Percentiles rank a stretch among this genome's conserved stretches.
Conservation (phyloP, 2,329 filamentous ascomycete species). For the Ceratocystis variospora region DNA sequence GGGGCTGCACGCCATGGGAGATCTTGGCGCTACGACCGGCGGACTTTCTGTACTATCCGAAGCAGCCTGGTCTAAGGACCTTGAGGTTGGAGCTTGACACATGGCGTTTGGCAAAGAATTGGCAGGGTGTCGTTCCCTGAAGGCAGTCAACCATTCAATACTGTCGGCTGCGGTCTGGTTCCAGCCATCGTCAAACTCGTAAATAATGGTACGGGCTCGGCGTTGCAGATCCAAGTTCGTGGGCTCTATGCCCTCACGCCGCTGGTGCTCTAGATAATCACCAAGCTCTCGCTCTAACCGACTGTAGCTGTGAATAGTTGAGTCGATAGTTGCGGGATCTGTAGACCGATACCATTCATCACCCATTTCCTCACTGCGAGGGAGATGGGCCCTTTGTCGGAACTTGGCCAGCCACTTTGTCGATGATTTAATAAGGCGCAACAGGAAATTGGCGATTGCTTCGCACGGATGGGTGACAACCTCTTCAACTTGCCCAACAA, state of each 20-base stretch:
- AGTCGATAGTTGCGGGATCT: constrained; percentile 43
- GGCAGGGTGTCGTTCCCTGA: constrained; percentile 34
- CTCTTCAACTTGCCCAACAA: constrained; percentile 44
- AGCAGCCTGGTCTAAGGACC: background rate
- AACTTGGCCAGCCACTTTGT: constrained; percentile 44
- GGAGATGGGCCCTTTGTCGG: constrained; percentile 42
- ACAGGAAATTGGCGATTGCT: constrained; percentile 40
- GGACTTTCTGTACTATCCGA: background rate
- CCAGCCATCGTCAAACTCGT: constrained; percentile 48
- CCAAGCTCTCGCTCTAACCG: constrained; percentile 43
- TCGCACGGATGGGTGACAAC: constrained; percentile 37
- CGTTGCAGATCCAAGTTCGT: constrained; percentile 42
- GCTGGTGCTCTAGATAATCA: constrained; percentile 36
- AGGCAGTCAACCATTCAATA: constrained; percentile 37
- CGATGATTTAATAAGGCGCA: constrained; percentile 38
- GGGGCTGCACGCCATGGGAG: background rate
- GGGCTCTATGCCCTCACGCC: constrained; percentile 34
- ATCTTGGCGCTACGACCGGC: background rate
- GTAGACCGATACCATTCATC: constrained; percentile 36
- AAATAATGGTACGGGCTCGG: constrained; percentile 47
- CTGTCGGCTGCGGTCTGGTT: constrained; percentile 51
- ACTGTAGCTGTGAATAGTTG: constrained; percentile 45
- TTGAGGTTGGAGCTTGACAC: background rate
- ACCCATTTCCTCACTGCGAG: constrained; percentile 42
- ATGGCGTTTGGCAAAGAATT: background rate